These are phyloP conservation scores for Prasinococcaceae sp. DNA, from an alignment of 139 green algal genomes.

Conservation along the genomic window DNA sequence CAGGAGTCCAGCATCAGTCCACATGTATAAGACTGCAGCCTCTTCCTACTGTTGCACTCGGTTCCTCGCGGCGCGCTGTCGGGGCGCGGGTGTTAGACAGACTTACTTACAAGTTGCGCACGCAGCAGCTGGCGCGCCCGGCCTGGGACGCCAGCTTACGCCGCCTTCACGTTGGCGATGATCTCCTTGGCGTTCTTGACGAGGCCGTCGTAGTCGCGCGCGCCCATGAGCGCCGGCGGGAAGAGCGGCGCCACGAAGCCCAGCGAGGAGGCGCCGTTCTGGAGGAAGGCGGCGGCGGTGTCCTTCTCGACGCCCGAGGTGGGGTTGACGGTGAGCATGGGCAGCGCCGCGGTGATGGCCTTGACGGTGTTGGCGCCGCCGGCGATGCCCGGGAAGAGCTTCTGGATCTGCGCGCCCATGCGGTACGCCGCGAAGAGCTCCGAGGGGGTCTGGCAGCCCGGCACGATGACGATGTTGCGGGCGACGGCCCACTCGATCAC, in stretches of 20 bases:
- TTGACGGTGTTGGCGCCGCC: slow-evolving; percentile 6
- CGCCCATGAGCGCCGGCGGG: not conserved
- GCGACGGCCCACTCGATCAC: slow-evolving; percentile 9
- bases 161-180: not conserved
- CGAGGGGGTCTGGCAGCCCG: slow-evolving; percentile 11
- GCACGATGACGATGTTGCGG: slow-evolving; percentile 11
- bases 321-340: slow-evolving; percentile 15
- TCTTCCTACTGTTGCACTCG: too few relatives aligned
- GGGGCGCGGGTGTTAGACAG: too few relatives aligned
- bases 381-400: slow-evolving; percentile 18
- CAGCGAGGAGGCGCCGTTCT: slow-evolving; percentile 1
- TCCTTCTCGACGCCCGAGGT: slow-evolving; percentile 9
- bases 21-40: too few relatives aligned
- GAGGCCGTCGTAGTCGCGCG: too few relatives aligned
- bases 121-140: too few relatives aligned
- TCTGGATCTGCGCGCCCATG: slow-evolving; percentile 18
- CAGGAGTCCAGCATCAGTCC: too few relatives aligned
- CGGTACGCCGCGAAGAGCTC: slow-evolving; percentile 11
- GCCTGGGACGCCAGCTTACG: too few relatives aligned
- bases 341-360: slow-evolving; percentile 9
- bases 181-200: slow-evolving; percentile 1
- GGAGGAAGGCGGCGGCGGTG: slow-evolving; percentile 11
- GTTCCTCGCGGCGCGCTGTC: too few relatives aligned
- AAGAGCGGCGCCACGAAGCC: slow-evolving; percentile 21
- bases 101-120: too few relatives aligned